Evolutionary conservation across 179 eudicot species (phyloP).

Genomic region (Drosera spatulata): DNA sequence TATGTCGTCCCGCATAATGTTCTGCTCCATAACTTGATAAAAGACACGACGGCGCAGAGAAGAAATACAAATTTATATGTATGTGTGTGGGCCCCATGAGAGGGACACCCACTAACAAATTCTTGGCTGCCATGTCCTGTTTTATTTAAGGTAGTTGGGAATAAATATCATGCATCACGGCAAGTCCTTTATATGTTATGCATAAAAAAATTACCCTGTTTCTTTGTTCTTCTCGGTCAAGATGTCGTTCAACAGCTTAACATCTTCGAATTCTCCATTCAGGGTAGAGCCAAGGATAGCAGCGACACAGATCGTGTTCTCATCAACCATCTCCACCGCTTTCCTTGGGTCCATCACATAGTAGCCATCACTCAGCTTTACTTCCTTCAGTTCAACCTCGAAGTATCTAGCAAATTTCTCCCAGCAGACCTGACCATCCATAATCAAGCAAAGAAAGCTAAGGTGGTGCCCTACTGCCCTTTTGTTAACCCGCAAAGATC

Average conservation of each 20-base stretch:
- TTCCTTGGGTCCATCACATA: constrained; percentile 57
- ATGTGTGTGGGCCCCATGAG: no score
- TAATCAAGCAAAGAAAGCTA: not conserved
- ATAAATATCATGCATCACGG: no score
- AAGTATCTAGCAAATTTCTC: constrained; percentile 57
- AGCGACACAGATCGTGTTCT: constrained; percentile 55
- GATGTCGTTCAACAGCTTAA: constrained; percentile 42
- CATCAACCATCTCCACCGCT: constrained; percentile 49
- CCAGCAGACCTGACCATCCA: constrained; percentile 34
- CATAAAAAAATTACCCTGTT: constrained; percentile 27
- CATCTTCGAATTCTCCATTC: constrained; percentile 58
- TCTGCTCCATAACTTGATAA: no score
- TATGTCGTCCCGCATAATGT: no score
- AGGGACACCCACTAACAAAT: no score
- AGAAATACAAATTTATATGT: no score
- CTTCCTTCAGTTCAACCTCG: constrained; percentile 58
- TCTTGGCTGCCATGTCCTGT: no score
- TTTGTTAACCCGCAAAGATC: not conserved
- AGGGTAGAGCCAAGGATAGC: constrained; percentile 63
- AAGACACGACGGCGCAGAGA: no score
- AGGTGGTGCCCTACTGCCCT: not conserved
- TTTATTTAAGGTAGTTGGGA: no score
- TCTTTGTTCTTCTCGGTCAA: constrained; percentile 37
- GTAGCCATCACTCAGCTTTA: constrained; percentile 37
- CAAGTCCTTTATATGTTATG: no score